Evolutionary conservation across 345 rosid genomes (phyloP), one percentile per base, ranked within the genome.

Genomic region (Eucalyptus lansdowneana): DNA sequence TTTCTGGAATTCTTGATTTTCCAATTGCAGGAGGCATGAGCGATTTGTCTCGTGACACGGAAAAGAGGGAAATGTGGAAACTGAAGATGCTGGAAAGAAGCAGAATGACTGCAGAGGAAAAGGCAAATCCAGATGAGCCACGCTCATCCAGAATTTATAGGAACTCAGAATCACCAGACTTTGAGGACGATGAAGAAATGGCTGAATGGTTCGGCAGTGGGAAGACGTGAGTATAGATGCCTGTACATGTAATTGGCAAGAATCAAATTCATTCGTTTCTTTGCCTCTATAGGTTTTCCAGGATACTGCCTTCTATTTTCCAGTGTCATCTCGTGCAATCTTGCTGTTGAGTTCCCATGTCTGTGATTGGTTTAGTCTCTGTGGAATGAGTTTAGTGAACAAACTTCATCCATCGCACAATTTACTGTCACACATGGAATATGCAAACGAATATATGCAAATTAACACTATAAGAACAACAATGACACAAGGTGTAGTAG

Each of bases 1-100:
- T 88, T 51, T 91, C 91, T n/a, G 88, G 88, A 6, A 90, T 91
- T 40, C 65, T 92, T 90, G 92, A 95, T 69, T 97, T 96, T 88
- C 97, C 97, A 16, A 91, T 94, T 47, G 90, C 85, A 50, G 95
- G 98, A 90, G 97, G 97, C 86, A 93, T 91, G 90, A 93, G 96
- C 51, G 92, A 83, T 27, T 86, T 93, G 90, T 94, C 97, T 44
- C 91, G 49, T 49, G 90, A 92, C 90, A 58, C 34, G 67, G 90
- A 45, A 40, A 90, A 88, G 83, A 92, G 92, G 88, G 95, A 95
- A 86, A 89, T 60, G 86, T 95, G 95, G 96, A 95, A 91, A 94
- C 80, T 90, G 88, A 92, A 93, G 93, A 95, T 94, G 97, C 80
- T 47, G 76, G 90, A 89, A 89, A 87, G 88, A 90, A 89, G 69